Conservation (phyloP, 345 rosid species). For the rapeseed (Brassica napus) region DNA sequence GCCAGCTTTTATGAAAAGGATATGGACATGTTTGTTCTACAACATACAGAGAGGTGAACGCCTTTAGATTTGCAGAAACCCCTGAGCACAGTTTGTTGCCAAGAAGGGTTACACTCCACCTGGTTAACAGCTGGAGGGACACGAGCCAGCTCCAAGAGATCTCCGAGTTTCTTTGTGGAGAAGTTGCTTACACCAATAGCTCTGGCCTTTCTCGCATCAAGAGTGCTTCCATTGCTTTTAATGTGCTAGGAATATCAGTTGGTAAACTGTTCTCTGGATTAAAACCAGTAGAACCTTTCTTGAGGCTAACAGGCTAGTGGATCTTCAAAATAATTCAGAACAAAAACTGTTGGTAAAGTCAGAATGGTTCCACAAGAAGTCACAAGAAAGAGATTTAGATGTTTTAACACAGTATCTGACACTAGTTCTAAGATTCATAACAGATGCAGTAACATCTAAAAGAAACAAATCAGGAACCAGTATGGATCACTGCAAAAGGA, state of each 20-base stretch:
- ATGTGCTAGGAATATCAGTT: conserved; percentile 68
- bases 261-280: conserved; percentile 56
- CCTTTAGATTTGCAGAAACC: conserved; percentile 76
- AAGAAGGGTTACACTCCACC: conserved; percentile 83
- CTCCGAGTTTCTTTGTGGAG: conserved; percentile 72
- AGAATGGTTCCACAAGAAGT: background rate
- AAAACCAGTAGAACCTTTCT: conserved; percentile 58
- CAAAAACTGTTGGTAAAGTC: background rate
- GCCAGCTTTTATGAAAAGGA: background rate
- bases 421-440: background rate
- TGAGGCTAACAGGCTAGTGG: conserved; percentile 76
- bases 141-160: conserved; percentile 62
- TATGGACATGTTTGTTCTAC: conserved; percentile 7
- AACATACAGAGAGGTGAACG: conserved; percentile 58
- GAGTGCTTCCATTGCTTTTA: conserved; percentile 79
- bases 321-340: conserved; percentile 47
- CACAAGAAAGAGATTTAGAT: background rate
- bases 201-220: conserved; percentile 63
- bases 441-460: background rate
- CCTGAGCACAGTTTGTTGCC: conserved; percentile 64
- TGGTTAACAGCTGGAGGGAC: conserved; percentile 85
- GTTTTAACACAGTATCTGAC: too few relatives aligned
- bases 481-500: background rate
- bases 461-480: background rate
- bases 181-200: conserved; percentile 90